Evolutionary conservation across 2,329 filamentous ascomycete species (phyloP).

Genomic region (Aspergillus uvarum): DNA sequence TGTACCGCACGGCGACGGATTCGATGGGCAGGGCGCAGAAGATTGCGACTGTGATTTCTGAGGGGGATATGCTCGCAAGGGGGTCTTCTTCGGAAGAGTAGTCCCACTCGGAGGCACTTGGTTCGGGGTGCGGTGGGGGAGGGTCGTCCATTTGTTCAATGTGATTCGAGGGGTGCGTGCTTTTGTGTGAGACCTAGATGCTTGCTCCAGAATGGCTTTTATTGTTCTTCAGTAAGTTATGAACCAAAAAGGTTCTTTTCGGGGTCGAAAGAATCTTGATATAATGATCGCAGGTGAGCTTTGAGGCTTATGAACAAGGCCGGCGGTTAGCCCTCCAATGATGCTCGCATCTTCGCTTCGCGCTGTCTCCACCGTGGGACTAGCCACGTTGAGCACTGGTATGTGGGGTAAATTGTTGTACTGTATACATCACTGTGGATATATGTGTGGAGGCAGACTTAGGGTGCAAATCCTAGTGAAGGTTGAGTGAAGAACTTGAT

Average conservation of each 20-base stretch:
- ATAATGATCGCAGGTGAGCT: not conserved
- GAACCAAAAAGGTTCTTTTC: too few relatives aligned
- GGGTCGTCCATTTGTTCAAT: too few relatives aligned
- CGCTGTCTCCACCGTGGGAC: not conserved
- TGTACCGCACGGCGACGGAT: not conserved
- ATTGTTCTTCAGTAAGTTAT: too few relatives aligned
- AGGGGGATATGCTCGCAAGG: not conserved
- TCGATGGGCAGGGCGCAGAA: not conserved
- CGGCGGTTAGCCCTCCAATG: not conserved
- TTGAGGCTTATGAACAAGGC: not conserved
- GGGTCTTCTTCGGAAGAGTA: not conserved
- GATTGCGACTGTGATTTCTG: not conserved
- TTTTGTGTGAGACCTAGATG: too few relatives aligned
- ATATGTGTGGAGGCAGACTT: too few relatives aligned
- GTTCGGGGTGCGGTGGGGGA: not conserved
- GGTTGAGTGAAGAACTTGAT: too few relatives aligned
- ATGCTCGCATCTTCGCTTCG: not conserved
- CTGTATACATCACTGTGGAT: too few relatives aligned
- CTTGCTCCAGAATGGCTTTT: too few relatives aligned
- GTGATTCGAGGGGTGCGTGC: too few relatives aligned
- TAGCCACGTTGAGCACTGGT: not conserved
- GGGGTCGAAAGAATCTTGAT: not conserved
- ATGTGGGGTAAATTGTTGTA: too few relatives aligned
- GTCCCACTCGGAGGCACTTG: not conserved
- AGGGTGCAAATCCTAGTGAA: too few relatives aligned